phyloP scores from a whole-genome alignment of 176 grass and related monocot genomes.

The Aegilops umbellulata region DNA sequence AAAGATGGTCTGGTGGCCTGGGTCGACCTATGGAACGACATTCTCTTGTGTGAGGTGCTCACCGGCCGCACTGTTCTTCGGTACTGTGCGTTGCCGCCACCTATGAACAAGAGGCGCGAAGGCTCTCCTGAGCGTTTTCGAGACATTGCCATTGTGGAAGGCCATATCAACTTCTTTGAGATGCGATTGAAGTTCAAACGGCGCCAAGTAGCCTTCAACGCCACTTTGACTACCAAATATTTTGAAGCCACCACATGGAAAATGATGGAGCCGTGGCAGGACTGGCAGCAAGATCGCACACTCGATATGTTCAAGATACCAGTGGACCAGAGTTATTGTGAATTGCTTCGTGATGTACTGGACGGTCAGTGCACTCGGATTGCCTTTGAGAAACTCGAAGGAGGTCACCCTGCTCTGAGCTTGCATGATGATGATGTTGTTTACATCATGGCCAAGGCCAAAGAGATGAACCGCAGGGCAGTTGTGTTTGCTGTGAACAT shows the following conservation, averaged over 20 bases:
- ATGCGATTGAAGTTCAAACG: not conserved
- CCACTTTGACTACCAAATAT: not conserved
- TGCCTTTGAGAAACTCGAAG: not conserved
- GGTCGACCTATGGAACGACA: slow-evolving; percentile 2
- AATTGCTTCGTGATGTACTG: not conserved
- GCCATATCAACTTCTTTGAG: not conserved
- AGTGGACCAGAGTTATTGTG: not conserved
- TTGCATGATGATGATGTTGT: not conserved
- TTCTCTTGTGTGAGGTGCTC: slow-evolving; percentile 10
- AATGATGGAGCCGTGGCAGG: not conserved
- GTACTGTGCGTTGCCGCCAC: not conserved
- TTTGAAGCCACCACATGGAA: not conserved
- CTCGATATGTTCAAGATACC: not conserved
- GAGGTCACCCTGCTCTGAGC: not conserved
- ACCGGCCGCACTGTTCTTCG: not conserved
- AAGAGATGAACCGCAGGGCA: not conserved
- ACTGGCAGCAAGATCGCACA: not conserved
- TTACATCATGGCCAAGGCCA: not conserved
- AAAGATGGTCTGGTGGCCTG: not conserved
- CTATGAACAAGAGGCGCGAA: not conserved
- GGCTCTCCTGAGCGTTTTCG: not conserved
- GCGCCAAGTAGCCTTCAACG: not conserved
- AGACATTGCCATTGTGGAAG: not conserved
- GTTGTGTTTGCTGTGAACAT: not conserved
- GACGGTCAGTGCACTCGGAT: not conserved